Conservation (phyloP, 2,329 filamentous ascomycete species). For the Chaetomiaceae sp. region DNA sequence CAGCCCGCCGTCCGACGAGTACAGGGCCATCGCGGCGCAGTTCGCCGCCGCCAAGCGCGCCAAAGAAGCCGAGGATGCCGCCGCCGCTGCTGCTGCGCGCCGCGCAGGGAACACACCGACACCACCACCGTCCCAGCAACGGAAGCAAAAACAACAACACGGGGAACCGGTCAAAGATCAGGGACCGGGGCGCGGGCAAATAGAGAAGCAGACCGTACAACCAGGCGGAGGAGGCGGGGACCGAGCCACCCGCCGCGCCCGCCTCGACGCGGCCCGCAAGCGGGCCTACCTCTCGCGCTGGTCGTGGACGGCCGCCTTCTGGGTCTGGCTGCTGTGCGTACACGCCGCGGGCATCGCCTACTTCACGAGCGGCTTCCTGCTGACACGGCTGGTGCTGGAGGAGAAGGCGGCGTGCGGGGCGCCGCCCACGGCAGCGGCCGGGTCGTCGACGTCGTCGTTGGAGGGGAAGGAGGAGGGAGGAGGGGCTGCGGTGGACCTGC, state of each 20-base stretch:
- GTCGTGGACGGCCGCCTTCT: slow-evolving; percentile 59
- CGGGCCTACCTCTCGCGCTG: slow-evolving; percentile 46
- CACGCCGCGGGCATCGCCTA: slow-evolving; percentile 80
- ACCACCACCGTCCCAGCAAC: neutral
- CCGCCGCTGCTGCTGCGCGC: too few species aligned
- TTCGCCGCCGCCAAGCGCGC: slow-evolving; percentile 48
- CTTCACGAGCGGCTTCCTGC: slow-evolving; percentile 90
- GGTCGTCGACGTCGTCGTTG: too few species aligned
- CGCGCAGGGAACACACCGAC: too few species aligned
- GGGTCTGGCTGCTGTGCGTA: slow-evolving; percentile 63
- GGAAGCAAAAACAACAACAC: slow-evolving; percentile 12
- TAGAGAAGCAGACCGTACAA: neutral
- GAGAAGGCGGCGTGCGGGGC: slow-evolving; percentile 64
- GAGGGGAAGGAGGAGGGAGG: neutral
- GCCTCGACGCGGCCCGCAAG: slow-evolving; percentile 44
- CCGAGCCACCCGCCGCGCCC: slow-evolving; percentile 40
- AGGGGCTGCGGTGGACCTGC: slow-evolving; percentile 30
- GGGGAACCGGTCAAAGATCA: too few species aligned
- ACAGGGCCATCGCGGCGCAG: slow-evolving; percentile 47
- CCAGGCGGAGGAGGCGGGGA: slow-evolving; percentile 23
- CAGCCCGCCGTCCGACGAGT: slow-evolving; percentile 35
- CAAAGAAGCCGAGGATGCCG: slow-evolving; percentile 35
- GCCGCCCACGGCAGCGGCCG: slow-evolving; percentile 52
- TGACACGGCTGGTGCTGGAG: slow-evolving; percentile 76
- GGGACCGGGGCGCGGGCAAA: too few species aligned